Base-by-base conservation (phyloP, 2,329 filamentous ascomycete genomes). In the Diatrype stigma region DNA sequence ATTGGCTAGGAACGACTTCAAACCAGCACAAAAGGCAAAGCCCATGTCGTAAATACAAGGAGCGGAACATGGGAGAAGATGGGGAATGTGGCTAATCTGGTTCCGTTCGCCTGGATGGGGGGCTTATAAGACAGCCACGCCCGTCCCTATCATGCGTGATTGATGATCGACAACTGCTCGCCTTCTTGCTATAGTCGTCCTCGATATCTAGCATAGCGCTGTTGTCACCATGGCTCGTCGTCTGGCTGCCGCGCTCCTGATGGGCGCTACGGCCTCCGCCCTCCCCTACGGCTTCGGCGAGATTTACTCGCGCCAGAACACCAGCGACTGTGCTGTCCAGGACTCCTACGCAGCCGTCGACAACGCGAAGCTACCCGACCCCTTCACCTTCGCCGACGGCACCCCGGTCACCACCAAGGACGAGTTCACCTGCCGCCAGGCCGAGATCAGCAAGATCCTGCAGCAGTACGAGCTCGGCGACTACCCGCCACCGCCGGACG, bases 381-480 rank as follows among this genome's bases (percentile, higher is more conserved):
- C 77, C 32, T 80, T 80, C 65, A 73, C 70, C 26, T 71, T 69
- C 45, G 57, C 68, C 8, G 67, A 67, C 50, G 76, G 76, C 45
- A 62, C 56, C 21, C 71, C 70, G 55, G 69, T 80, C 46, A 68
- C 70, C 6, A 75, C 70, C 51, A 71, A 73, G 62, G 71, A 63
- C 23, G 68, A 77, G 53, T 80, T 73, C 63, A 65, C 69, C 49
- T 80, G 78, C 63, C 75, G 77, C 46, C 67, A 69, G 56, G 62
- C 69, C 42, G 75, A 80, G 63, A 78, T 79, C 60, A 70, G 62
- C 60, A 70, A 73, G 56, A 65, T 73, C 45, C 62, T 80, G 58
- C 72, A 78, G 62, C 72, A 74, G 60, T 79, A 75, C 61, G 77
- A 80, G 64, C 69, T 79, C 17, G 77, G 77, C 48, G 69, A 67